These are phyloP conservation scores for Colletotrichum gloeosporioides DNA, from an alignment of 2,329 filamentous ascomycete species.

Conservation along the genomic window DNA sequence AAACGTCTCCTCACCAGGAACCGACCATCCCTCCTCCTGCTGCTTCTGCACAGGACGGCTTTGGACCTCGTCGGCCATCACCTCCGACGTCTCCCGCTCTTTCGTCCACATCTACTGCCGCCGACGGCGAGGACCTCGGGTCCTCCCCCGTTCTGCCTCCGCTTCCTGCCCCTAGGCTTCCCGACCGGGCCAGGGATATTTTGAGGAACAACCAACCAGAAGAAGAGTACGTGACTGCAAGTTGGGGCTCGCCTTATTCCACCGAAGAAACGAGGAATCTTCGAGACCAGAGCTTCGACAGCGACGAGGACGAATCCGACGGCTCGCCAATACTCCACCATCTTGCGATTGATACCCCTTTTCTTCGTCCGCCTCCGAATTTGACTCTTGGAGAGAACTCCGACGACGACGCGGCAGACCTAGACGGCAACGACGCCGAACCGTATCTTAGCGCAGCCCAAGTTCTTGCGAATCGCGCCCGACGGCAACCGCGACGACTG, in stretches of 20 bases:
- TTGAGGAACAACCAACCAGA: constrained; percentile 57
- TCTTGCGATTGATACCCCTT: constrained; percentile 67
- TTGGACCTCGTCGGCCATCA: constrained; percentile 40
- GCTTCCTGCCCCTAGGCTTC: constrained; percentile 62
- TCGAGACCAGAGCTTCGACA: constrained; percentile 59
- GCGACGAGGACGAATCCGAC: constrained; percentile 62
- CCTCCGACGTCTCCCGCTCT: constrained; percentile 62
- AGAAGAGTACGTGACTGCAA: constrained; percentile 70
- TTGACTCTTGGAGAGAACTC: constrained; percentile 36
- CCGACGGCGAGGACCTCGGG: constrained; percentile 58
- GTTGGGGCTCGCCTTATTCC: constrained; percentile 92
- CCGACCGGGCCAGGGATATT: constrained; percentile 59
- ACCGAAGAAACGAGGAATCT: constrained; percentile 60
- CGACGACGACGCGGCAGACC: background rate
- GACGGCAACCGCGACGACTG: constrained; percentile 65
- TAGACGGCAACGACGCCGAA: constrained; percentile 33
- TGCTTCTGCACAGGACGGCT: constrained; percentile 66
- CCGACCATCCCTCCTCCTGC: constrained; percentile 59
- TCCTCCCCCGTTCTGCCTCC: constrained; percentile 64
- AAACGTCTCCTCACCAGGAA: constrained; percentile 61
- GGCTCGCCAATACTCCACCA: constrained; percentile 66
- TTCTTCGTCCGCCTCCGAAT: constrained; percentile 61
- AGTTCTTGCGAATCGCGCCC: constrained; percentile 67
- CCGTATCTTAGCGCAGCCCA: constrained; percentile 55
- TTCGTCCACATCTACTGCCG: constrained; percentile 66